phyloP scores from a whole-genome alignment of 2,329 filamentous ascomycete species.

The Trichoderma gracile region DNA sequence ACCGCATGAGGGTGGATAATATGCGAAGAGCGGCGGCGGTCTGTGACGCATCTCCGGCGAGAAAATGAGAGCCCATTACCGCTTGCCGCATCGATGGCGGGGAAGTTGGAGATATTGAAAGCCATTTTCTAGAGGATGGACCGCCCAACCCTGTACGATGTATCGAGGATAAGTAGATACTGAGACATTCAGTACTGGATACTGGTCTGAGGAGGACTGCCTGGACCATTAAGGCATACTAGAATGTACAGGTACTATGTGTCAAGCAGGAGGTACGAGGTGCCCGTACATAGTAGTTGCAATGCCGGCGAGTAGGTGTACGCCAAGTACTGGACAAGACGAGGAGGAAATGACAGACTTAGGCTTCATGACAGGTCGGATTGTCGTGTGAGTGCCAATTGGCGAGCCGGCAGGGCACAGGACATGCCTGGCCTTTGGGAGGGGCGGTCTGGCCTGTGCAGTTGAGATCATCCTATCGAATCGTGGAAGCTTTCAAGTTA shows the following conservation, averaged over 20 bases:
- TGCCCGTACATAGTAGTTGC: too few relatives aligned
- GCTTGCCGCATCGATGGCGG: background rate
- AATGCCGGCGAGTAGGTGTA: too few relatives aligned
- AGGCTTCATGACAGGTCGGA: slow-evolving; percentile 7
- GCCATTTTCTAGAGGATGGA: background rate
- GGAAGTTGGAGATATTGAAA: background rate
- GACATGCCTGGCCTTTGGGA: slow-evolving; percentile 15
- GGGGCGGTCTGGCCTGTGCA: slow-evolving; percentile 21
- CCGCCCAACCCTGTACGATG: too few relatives aligned
- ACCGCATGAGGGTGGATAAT: background rate
- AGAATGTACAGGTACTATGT: too few relatives aligned
- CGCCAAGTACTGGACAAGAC: too few relatives aligned
- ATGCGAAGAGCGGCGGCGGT: background rate
- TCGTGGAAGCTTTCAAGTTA: slow-evolving; percentile 15
- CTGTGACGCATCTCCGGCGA: background rate
- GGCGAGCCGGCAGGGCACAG: slow-evolving; percentile 2
- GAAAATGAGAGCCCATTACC: background rate
- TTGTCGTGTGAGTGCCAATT: slow-evolving; percentile 4
- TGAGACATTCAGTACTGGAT: too few relatives aligned
- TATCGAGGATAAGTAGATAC: too few relatives aligned
- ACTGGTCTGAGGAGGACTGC: too few relatives aligned
- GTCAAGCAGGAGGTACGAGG: too few relatives aligned
- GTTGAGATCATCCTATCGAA: slow-evolving; percentile 23
- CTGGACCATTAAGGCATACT: too few relatives aligned
- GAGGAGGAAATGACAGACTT: slow-evolving; percentile 8